Base-by-base conservation (phyloP, 1,284 basidiomycete genomes). In the Ganoderma lucidum region DNA sequence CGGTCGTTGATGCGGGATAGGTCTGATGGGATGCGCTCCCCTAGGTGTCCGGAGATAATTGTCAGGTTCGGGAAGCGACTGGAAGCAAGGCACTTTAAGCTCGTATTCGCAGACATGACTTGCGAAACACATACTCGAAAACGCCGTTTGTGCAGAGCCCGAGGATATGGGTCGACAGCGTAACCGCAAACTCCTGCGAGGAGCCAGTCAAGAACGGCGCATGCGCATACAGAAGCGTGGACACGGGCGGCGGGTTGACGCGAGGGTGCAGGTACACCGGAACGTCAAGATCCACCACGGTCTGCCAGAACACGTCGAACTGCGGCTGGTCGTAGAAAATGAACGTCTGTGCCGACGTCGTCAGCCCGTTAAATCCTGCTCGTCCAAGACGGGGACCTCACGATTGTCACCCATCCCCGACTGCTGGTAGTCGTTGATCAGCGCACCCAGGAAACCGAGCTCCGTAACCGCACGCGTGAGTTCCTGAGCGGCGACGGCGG, bases 291-390 rank as follows among this genome's bases (percentile, higher is more conserved):
- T 83, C 82, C 2, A 79, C 77, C 6, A 83, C 83, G 71, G 78
- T 80, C 68, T 83, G 70, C 83, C 83, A 85, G 70, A 85, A 85
- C 19, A 80, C 78, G 64, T 85, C 84, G 64, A 81, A 85, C 68
- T 82, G 79, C 9, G 83, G 82, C 63, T 82, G 81, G 68, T 85
- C 83, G 64, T 83, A 85, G 69, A 77, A 85, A 10, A 85, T 74
- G 59, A 61, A 61, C 35, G 59, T 61, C 59, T 61, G 39, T 61
- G 39, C 9, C 12, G 23, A 35, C 19, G 8, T 35, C 35, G 35
- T 61, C 39, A 42, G 59, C 19, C 23, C 14, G 48, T 14, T 28
- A 10, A 14, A 12, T 28, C 48, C 23, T 51, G 10, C 8, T 51
- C 23, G 9, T 28, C 14, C n/a, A n/a, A 28, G 23, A 28, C 23